phyloP scores from a whole-genome alignment of 139 green algal species.

The Chlorella vulgaris region DNA sequence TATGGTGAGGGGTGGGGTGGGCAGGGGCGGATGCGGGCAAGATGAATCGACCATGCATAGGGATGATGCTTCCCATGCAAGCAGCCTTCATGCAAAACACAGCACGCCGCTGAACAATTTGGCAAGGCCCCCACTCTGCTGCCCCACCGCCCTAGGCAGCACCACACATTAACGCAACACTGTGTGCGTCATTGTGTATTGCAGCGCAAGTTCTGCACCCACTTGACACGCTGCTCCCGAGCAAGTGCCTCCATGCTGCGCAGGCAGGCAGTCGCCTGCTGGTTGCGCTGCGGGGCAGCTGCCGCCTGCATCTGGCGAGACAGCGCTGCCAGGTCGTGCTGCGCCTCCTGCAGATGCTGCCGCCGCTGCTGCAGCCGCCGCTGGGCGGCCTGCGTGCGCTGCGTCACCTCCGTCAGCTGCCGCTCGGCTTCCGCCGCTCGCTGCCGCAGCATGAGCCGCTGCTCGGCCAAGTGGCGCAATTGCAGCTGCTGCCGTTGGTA shows the following conservation, averaged over 20 bases:
- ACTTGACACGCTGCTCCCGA: slow-evolving; percentile 49
- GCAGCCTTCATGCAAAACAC: background rate
- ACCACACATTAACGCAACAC: no score
- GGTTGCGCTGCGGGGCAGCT: background rate
- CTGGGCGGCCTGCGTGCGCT: background rate
- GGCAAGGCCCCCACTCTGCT: background rate
- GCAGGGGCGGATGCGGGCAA: no score
- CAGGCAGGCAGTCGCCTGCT: background rate
- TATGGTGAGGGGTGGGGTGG: no score
- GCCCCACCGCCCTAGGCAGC: no score
- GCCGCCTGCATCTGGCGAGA: background rate
- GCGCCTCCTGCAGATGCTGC: background rate
- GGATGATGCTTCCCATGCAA: no score
- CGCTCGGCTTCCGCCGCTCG: background rate
- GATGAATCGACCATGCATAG: no score
- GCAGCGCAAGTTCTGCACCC: no score
- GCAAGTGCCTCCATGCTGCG: slow-evolving; percentile 29
- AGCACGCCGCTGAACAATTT: background rate
- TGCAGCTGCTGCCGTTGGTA: slow-evolving; percentile 16
- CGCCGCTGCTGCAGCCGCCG: background rate
- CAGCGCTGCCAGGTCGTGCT: background rate
- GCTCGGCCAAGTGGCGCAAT: slow-evolving; percentile 1
- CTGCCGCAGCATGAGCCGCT: background rate
- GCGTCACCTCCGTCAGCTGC: slow-evolving; percentile 3
- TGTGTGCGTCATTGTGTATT: no score